Percentiles rank a stretch among this genome's conserved stretches.
phyloP scores from a whole-genome alignment of 495 filamentous ascomycete species.

The Aspergillus diversus region DNA sequence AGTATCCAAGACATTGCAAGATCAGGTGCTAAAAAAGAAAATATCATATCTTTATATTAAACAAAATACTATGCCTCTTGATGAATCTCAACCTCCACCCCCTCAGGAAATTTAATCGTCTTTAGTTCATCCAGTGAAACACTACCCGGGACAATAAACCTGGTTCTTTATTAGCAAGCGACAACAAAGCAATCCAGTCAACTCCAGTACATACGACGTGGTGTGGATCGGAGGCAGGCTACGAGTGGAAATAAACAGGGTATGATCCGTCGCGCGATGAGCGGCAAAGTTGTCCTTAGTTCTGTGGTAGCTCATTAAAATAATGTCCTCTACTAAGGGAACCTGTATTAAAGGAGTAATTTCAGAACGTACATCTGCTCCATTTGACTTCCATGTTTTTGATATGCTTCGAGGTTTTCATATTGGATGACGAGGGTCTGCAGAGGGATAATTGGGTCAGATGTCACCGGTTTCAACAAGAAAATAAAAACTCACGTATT shows the following conservation, averaged over 20 bases:
- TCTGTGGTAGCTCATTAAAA: conserved; percentile 3
- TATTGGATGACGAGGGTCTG: conserved; percentile 25
- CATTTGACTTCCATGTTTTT: conserved; percentile 18
- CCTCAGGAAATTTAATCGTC: conserved; percentile 17
- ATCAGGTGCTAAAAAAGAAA: background rate
- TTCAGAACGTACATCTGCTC: conserved; percentile 19
- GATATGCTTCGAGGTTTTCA: conserved; percentile 21
- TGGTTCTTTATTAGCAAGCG: background rate
- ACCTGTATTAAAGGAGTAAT: background rate
- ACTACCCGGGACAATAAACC: conserved; percentile 17
- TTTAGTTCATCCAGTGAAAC: conserved; percentile 22
- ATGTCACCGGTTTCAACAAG: background rate
- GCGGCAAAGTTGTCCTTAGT: conserved; percentile 12
- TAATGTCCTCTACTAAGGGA: background rate
- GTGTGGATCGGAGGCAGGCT: conserved; percentile 23
- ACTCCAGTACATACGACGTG: conserved; percentile 13
- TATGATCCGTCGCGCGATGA: conserved; percentile 18
- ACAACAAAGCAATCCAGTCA: background rate
- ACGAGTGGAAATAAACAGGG: conserved; percentile 23
- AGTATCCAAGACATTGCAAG: background rate
- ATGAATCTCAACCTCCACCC: conserved; percentile 19
- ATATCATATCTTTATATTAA: background rate
- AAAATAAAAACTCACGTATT: conserved; percentile 12
- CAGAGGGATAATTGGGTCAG: background rate
- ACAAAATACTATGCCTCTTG: conserved; percentile 5